Conservation (phyloP, 2,329 filamentous ascomycete species). For the Aspergillus bombycis region DNA sequence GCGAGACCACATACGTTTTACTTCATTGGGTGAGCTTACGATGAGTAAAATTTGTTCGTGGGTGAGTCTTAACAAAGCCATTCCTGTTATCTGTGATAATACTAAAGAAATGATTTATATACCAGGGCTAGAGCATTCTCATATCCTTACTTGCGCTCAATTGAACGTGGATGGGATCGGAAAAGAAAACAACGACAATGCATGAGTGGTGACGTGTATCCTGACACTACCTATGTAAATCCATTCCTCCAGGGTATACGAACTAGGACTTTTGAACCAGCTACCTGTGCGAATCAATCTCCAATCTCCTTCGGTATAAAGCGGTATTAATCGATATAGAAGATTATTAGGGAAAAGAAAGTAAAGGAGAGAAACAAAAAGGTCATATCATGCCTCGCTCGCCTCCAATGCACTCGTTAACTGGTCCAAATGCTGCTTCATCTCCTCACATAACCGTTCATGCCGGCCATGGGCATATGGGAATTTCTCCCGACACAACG, state of each 20-base stretch:
- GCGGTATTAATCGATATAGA: not conserved
- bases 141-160: no score
- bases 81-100: no score
- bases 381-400: not conserved
- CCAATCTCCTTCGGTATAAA: not conserved
- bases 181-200: not conserved
- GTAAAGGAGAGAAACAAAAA: not conserved
- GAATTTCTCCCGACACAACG: constrained; percentile 6
- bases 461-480: constrained; percentile 7
- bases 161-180: not conserved
- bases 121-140: no score
- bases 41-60: no score
- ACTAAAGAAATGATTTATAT: no score
- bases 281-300: not conserved
- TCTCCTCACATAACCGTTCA: constrained; percentile 18
- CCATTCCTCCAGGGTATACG: not conserved
- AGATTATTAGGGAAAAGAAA: not conserved
- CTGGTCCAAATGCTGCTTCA: constrained; percentile 14
- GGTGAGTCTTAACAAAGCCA: no score
- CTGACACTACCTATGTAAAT: not conserved
- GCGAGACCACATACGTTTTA: not conserved
- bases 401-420: constrained; percentile 12
- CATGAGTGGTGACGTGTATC: not conserved
- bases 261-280: not conserved
- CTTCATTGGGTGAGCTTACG: no score